phyloP scores from a whole-genome alignment of 1,284 basidiomycete genomes.

The Schizophyllum commune region DNA sequence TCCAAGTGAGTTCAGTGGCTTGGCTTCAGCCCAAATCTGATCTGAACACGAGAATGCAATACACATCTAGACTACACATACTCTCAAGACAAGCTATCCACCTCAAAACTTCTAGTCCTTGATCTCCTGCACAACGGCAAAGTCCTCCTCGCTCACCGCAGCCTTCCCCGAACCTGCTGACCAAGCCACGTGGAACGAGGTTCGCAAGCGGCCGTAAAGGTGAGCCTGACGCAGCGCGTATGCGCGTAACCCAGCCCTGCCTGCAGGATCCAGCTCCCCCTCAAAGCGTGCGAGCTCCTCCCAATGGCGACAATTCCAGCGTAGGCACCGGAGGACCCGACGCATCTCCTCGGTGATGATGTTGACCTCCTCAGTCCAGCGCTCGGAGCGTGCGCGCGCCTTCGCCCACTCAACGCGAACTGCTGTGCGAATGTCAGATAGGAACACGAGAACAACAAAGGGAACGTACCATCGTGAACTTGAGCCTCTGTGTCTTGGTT shows the following conservation, averaged over 20 bases:
- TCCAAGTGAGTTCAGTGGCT: too few species aligned
- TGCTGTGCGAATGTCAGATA: background rate
- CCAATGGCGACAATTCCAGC: background rate
- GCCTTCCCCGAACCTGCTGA: background rate
- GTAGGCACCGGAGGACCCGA: background rate
- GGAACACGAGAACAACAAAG: too few species aligned
- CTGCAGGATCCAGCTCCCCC: background rate
- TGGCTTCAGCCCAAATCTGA: too few species aligned
- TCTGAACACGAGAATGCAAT: too few species aligned
- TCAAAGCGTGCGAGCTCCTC: background rate
- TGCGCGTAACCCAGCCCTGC: background rate
- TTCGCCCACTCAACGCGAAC: slow-evolving; percentile 3
- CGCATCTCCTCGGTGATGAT: slow-evolving; percentile 3
- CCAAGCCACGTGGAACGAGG: background rate
- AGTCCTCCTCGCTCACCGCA: background rate
- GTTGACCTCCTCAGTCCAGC: slow-evolving; percentile 1
- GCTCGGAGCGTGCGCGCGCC: background rate
- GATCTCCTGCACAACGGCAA: too few species aligned
- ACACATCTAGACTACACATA: too few species aligned
- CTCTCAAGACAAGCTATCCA: too few species aligned
- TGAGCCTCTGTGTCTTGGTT: slow-evolving; percentile 1
- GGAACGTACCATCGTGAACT: slow-evolving; percentile 7
- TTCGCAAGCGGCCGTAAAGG: background rate
- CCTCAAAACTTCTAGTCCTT: too few species aligned
- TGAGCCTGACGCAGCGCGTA: background rate